Percentiles rank a stretch among this genome's conserved stretches.
These are phyloP conservation scores for Patellaria atrata DNA, from an alignment of 495 filamentous ascomycete genomes.

Conservation along the genomic window DNA sequence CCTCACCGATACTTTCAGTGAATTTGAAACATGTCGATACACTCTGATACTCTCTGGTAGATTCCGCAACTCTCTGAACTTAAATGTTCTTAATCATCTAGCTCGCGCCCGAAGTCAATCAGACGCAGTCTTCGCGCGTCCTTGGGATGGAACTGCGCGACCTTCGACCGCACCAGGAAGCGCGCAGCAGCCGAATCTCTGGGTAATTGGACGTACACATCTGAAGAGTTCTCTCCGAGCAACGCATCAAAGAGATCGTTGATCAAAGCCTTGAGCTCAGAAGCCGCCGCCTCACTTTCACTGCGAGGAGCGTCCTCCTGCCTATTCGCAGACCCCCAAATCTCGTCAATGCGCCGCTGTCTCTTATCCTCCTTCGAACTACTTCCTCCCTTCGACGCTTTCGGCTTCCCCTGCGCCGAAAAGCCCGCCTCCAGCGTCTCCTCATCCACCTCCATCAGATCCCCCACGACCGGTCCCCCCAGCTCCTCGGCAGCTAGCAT, in stretches of 20 bases:
- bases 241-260: constrained; percentile 46
- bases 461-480: constrained; percentile 73
- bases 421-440: constrained; percentile 52
- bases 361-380: constrained; percentile 29
- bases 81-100: constrained; percentile 42
- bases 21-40: not conserved
- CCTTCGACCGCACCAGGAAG: constrained; percentile 71
- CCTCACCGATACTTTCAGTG: too few species aligned
- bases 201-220: constrained; percentile 52
- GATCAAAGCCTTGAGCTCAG: constrained; percentile 52
- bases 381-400: constrained; percentile 35
- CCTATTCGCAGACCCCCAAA: constrained; percentile 38
- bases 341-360: constrained; percentile 62
- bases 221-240: constrained; percentile 42
- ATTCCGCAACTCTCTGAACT: not conserved
- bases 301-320: constrained; percentile 30
- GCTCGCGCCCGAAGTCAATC: constrained; percentile 68
- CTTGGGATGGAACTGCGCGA: constrained; percentile 74
- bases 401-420: constrained; percentile 53
- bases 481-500: constrained; percentile 81
- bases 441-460: constrained; percentile 48
- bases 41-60: not conserved
- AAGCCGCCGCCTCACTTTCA: constrained; percentile 49
- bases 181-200: constrained; percentile 67
- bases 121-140: constrained; percentile 63